Conservation (phyloP, 345 rosid species). For the Rhodomyrtus tomentosa region DNA sequence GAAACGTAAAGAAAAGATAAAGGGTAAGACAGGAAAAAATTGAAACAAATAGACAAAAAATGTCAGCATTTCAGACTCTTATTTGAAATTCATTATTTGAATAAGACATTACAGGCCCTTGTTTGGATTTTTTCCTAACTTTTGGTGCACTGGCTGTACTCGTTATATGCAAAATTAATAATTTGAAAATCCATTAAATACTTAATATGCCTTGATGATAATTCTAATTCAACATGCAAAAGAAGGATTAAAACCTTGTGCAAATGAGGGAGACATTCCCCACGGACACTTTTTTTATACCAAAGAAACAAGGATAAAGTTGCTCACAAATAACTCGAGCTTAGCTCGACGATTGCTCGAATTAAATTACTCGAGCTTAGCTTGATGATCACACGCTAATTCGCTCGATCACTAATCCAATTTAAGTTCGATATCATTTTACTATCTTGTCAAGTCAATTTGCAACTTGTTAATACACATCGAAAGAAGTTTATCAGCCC, state of each 20-base stretch:
- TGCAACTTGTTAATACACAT: rapidly evolving
- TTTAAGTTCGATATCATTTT: background rate
- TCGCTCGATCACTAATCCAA: background rate
- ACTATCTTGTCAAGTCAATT: background rate
- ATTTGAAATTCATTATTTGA: no score
- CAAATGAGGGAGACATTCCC: rapidly evolving
- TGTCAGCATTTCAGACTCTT: no score
- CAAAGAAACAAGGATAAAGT: background rate
- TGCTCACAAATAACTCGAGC: rapidly evolving
- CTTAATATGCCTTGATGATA: rapidly evolving
- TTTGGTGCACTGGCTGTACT: rapidly evolving
- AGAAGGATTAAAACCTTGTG: rapidly evolving
- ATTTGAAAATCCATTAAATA: rapidly evolving
- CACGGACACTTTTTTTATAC: rapidly evolving
- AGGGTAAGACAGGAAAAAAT: no score
- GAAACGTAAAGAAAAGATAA: no score
- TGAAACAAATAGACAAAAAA: no score
- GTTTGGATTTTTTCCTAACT: no score
- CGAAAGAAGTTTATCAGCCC: no score
- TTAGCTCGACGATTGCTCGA: rapidly evolving
- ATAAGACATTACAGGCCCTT: no score
- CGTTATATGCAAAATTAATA: rapidly evolving
- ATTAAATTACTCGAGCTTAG: rapidly evolving
- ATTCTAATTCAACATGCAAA: rapidly evolving
- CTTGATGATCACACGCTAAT: rapidly evolving